Percentiles rank a stretch among this genome's conserved stretches.
Conservation (phyloP, 2,329 filamentous ascomycete species). For the Cladosporium velox region DNA sequence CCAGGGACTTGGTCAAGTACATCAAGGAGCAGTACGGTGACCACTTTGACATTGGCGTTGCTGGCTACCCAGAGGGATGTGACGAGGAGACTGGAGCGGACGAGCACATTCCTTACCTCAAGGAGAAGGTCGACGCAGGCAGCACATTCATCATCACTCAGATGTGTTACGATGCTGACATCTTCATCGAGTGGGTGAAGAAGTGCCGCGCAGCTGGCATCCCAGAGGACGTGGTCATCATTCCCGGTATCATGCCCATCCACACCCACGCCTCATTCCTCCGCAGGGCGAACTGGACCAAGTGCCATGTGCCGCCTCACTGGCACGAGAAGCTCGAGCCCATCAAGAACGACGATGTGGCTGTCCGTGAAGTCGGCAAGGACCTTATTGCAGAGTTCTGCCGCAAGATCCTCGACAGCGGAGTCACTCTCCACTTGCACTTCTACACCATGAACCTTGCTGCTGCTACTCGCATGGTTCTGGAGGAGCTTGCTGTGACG, state of each 20-base stretch:
- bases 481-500: slow-evolving; percentile 83
- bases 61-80: slow-evolving; percentile 92
- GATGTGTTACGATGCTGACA: slow-evolving; percentile 99
- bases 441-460: slow-evolving; percentile 99
- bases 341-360: slow-evolving; percentile 93
- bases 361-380: slow-evolving; percentile 87
- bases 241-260: slow-evolving; percentile 90
- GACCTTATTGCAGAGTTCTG: slow-evolving; percentile 87
- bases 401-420: slow-evolving; percentile 76
- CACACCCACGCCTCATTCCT: slow-evolving; percentile 93
- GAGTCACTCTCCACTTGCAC: slow-evolving; percentile 79
- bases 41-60: slow-evolving; percentile 96
- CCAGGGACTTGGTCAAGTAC: slow-evolving; percentile 84
- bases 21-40: slow-evolving; percentile 77
- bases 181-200: slow-evolving; percentile 86
- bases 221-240: slow-evolving; percentile 67
- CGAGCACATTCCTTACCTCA: slow-evolving; percentile 82
- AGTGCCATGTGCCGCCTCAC: slow-evolving; percentile 75
- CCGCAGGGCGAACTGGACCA: slow-evolving; percentile 86
- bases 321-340: slow-evolving; percentile 86
- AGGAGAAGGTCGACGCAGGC: slow-evolving; percentile 95
- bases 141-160: slow-evolving; percentile 94
- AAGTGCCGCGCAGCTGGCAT: slow-evolving; percentile 86
- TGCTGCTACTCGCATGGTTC: slow-evolving; percentile 87
- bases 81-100: slow-evolving; percentile 92